Evolutionary conservation across 2,329 filamentous ascomycete species (phyloP), one percentile per base, ranked within the genome.

Genomic region (Cercospora nicotianae): DNA sequence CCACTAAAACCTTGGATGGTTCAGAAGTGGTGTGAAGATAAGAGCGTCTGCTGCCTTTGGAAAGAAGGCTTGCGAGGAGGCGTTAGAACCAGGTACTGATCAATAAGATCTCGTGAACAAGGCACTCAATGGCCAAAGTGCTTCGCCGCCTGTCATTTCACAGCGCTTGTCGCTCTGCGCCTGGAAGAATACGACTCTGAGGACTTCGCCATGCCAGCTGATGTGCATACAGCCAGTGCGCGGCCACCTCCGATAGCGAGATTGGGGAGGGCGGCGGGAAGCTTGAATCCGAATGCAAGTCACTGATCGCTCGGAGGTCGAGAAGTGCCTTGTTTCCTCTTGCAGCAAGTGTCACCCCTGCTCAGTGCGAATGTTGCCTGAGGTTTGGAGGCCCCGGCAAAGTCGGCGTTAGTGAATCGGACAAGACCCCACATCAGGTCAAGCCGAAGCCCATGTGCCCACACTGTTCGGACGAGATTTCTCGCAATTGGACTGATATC

Each of bases 1-100:
- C 73, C 76, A 60, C 48, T 81, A 26, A 75, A 78, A 68, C 81
- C 87, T 0, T 82, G 78, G 31, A 88, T 91, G 76, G 90, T 96
- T 18, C 93, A 95, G 83, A 87, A 86, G 74, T 98, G 94, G 94
- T 97, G 94, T 76, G 92, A 97, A 80, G 88, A 87, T 48, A 91
- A 90, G 78, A 93, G 94, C 57, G 84, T 98, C 9, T 96, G 93
- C 75, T 97, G 93, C 79, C 82, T 93, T 33, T 92, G 88, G 89
- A 89, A 84, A 73, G 85, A 87, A 71, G 77, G 79, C 12, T 66
- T 79, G n/a, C 74, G 77, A 55, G 77, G 78, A n/a, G 77, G 77
- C 5, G 76, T 78, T 16, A 74, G 73, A 67, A 70, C 69, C 30
- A 71, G 68, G 60, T 79, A 79, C 68, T 78, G 66, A 72, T 28